phyloP scores from a whole-genome alignment of 495 filamentous ascomycete species.

The Xylaria castorea region DNA sequence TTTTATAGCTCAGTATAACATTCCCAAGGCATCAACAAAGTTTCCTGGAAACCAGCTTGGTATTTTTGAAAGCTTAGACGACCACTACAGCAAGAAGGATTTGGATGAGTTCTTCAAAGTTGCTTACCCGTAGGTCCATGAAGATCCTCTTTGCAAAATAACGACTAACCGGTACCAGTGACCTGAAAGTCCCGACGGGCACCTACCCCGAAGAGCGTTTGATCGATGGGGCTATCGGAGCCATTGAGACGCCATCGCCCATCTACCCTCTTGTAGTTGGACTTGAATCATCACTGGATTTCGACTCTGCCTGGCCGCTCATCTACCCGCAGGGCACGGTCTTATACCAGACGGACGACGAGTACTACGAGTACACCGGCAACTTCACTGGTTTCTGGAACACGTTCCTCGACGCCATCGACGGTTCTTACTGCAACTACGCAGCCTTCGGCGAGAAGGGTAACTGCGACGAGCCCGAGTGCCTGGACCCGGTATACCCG shows the following conservation, averaged over 20 bases:
- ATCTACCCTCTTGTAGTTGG: slow-evolving; percentile 31
- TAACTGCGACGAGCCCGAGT: slow-evolving; percentile 37
- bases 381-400: slow-evolving; percentile 55
- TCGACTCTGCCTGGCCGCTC: slow-evolving; percentile 45
- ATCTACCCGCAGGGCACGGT: slow-evolving; percentile 66
- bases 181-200: slow-evolving; percentile 43
- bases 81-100: slow-evolving; percentile 59
- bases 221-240: slow-evolving; percentile 39
- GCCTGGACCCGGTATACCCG: slow-evolving; percentile 57
- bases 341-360: slow-evolving; percentile 66
- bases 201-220: slow-evolving; percentile 40
- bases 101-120: slow-evolving; percentile 66
- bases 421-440: slow-evolving; percentile 64
- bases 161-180: neutral
- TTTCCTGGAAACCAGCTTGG: slow-evolving; percentile 44
- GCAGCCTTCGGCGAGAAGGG: slow-evolving; percentile 48
- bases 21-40: slow-evolving; percentile 39
- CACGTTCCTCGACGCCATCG: slow-evolving; percentile 58
- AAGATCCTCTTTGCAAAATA: neutral
- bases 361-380: slow-evolving; percentile 48
- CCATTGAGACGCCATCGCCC: slow-evolving; percentile 34
- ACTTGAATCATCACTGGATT: slow-evolving; percentile 44
- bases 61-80: slow-evolving; percentile 42
- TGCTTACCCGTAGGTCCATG: slow-evolving; percentile 41
- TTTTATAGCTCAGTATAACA: slow-evolving; percentile 40